These are phyloP conservation scores for Santalum album DNA, from an alignment of 164 flowering plant species.

Conservation along the genomic window DNA sequence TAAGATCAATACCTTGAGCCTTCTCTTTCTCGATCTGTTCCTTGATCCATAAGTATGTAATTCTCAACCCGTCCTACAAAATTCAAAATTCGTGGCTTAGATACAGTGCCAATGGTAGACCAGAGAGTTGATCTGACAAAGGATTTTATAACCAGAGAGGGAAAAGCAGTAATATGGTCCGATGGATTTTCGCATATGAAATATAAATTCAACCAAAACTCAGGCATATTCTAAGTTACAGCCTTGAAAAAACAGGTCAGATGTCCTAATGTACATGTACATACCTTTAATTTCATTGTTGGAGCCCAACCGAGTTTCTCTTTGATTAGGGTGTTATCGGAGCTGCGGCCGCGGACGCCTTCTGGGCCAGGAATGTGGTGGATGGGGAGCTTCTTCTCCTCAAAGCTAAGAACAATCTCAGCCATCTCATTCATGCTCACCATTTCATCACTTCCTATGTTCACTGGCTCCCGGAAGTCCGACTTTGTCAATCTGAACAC, in stretches of 20 bases:
- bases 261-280: background rate
- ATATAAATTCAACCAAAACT: background rate
- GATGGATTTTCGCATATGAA: too few species aligned
- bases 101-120: too few species aligned
- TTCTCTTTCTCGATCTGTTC: conserved; percentile 93
- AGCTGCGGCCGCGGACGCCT: conserved; percentile 92
- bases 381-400: conserved; percentile 73
- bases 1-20: conserved; percentile 49
- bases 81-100: too few species aligned
- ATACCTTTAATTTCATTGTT: conserved; percentile 83
- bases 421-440: conserved; percentile 99
- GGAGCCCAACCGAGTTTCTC: conserved; percentile 99
- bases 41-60: conserved; percentile 94
- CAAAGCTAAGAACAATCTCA: conserved; percentile 87
- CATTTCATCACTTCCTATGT: conserved; percentile 97
- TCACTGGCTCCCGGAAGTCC: conserved; percentile 90
- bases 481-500: conserved; percentile 76
- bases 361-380: conserved; percentile 97
- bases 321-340: conserved; percentile 89
- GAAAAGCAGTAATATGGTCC: too few species aligned
- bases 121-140: too few species aligned
- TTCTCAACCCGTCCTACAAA: conserved; percentile 79
- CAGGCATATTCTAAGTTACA: too few species aligned
- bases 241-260: background rate
- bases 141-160: too few species aligned